A percentile compares a stretch with the other conserved stretches of the same genome.
Conservation (phyloP, 768 basidiomycete genomes). For the Naganishia vaughanmartiniae region DNA sequence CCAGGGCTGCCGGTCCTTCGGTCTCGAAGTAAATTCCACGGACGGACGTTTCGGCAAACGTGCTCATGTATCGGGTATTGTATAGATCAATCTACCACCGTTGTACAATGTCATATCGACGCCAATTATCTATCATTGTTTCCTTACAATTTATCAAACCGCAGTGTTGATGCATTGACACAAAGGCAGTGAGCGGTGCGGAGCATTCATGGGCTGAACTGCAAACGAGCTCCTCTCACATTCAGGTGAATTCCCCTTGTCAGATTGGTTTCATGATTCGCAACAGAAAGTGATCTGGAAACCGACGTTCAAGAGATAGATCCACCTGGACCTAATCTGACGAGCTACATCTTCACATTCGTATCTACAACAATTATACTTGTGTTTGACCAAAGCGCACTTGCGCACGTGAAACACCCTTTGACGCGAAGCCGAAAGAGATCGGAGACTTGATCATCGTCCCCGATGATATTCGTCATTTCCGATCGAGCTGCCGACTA, state of each 20-base stretch:
- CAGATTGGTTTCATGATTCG: no score
- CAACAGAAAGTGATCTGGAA: no score
- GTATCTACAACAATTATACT: no score
- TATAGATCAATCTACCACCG: constrained; percentile 5
- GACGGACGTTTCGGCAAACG: background rate
- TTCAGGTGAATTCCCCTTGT: no score
- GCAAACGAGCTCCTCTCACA: no score
- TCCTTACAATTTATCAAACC: background rate
- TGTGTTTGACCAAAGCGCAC: background rate
- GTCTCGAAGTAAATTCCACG: background rate
- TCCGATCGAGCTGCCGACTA: constrained; percentile 4
- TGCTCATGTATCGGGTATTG: constrained; percentile 15
- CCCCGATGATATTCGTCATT: constrained; percentile 22
- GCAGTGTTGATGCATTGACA: no score
- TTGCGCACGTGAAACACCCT: background rate
- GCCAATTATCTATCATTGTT: constrained; percentile 7
- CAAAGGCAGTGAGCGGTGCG: no score
- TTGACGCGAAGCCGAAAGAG: background rate
- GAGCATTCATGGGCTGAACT: no score
- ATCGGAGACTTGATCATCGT: background rate
- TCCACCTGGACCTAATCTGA: no score
- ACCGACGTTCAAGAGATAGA: no score
- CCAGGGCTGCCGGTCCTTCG: constrained; percentile 74
- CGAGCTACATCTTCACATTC: no score
- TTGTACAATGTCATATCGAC: constrained; percentile 19